These are phyloP conservation scores for Puccinia triticina DNA, from an alignment of 1,284 basidiomycete species.

Conservation along the genomic window DNA sequence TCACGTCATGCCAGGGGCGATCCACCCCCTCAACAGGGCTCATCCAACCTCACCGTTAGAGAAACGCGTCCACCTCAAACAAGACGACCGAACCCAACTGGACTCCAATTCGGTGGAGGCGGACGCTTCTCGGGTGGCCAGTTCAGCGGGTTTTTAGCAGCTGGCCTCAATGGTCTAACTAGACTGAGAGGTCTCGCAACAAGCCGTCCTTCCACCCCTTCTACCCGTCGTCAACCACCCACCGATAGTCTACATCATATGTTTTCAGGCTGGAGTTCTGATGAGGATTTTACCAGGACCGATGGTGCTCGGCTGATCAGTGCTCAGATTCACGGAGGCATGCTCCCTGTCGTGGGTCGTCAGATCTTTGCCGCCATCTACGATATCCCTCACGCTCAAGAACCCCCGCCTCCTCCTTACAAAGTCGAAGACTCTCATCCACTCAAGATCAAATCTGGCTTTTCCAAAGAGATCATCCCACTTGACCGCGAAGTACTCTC, in stretches of 20 bases:
- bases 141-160: slow-evolving; percentile 32
- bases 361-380: slow-evolving; percentile 9
- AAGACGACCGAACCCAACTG: slow-evolving; percentile 14
- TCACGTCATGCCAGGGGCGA: background rate
- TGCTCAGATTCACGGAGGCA: background rate
- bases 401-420: background rate
- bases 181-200: background rate
- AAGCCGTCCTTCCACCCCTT: background rate
- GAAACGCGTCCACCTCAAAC: slow-evolving; percentile 28
- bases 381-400: background rate
- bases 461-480: slow-evolving; percentile 48
- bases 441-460: slow-evolving; percentile 39
- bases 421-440: slow-evolving; percentile 39
- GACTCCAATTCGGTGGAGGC: slow-evolving; percentile 29
- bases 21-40: slow-evolving; percentile 28
- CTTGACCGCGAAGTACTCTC: slow-evolving; percentile 43
- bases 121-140: slow-evolving; percentile 37
- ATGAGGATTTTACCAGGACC: background rate
- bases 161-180: slow-evolving; percentile 8
- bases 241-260: slow-evolving; percentile 16
- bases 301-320: slow-evolving; percentile 13
- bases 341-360: background rate
- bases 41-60: slow-evolving; percentile 31
- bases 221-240: background rate
- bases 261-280: slow-evolving; percentile 13